Conservation (phyloP, 305 asterid genomes). For the Striga hermonthica region DNA sequence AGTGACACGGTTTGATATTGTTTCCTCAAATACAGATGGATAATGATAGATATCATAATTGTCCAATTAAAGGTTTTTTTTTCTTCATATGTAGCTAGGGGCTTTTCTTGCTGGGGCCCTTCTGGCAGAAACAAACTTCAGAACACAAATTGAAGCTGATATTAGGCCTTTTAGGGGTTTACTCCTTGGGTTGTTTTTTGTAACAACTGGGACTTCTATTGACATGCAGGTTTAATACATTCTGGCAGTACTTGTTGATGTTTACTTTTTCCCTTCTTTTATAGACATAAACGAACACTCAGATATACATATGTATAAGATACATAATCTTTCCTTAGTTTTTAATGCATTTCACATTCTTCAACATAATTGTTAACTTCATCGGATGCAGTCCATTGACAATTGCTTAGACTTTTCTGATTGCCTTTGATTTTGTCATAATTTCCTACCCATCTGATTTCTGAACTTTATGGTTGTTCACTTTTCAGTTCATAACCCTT, state of each 20-base stretch:
- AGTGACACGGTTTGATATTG: slow-evolving; percentile 90
- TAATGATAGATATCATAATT: slow-evolving; percentile 23
- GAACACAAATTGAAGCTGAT: slow-evolving; percentile 99
- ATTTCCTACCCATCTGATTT: too few species aligned
- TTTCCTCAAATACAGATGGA: slow-evolving; percentile 27
- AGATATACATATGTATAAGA: too few species aligned
- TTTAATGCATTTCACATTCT: too few species aligned
- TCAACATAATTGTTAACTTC: too few species aligned
- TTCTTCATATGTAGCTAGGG: slow-evolving; percentile 67
- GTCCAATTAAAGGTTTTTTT: slow-evolving; percentile 29
- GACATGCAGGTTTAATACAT: slow-evolving; percentile 72
- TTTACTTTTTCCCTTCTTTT: too few species aligned
- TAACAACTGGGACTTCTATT: slow-evolving; percentile 94
- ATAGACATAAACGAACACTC: too few species aligned
- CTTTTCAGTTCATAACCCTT: slow-evolving; percentile 23
- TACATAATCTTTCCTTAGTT: too few species aligned
- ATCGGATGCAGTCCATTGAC: neutral
- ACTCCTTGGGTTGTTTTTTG: slow-evolving; percentile 92
- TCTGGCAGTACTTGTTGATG: slow-evolving; percentile 8
- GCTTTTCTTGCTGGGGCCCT: slow-evolving; percentile 97
- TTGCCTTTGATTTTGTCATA: slow-evolving; percentile 9
- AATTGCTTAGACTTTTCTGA: neutral
- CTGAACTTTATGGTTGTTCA: too few species aligned
- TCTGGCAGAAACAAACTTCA: slow-evolving; percentile 93
- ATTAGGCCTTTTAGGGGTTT: slow-evolving; percentile 97